Conservation (phyloP, 2,329 filamentous ascomycete genomes). For the Sporothrix globosa region DNA sequence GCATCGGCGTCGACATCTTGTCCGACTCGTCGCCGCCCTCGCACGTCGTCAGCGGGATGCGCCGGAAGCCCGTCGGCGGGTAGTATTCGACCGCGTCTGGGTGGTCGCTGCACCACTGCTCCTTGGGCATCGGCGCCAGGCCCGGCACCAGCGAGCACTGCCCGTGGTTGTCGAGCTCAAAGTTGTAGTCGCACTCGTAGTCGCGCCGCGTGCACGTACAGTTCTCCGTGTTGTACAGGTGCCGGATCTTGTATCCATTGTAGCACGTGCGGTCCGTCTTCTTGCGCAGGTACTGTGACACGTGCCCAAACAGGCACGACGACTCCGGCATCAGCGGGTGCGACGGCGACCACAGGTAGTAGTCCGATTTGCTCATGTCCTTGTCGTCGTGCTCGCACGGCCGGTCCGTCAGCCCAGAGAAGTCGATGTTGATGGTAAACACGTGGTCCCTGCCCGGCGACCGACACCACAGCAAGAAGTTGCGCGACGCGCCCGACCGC, state of each 20-base stretch:
- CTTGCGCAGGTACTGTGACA: constrained; percentile 88
- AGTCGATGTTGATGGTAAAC: constrained; percentile 83
- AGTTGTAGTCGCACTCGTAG: constrained; percentile 98
- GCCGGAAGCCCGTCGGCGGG: constrained; percentile 84
- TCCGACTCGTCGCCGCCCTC: constrained; percentile 74
- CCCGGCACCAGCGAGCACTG: constrained; percentile 77
- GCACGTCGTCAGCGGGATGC: constrained; percentile 88
- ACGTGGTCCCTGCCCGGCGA: constrained; percentile 50
- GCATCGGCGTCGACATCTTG: constrained; percentile 60
- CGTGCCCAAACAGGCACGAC: constrained; percentile 90
- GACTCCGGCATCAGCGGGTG: constrained; percentile 73
- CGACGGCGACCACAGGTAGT: constrained; percentile 82
- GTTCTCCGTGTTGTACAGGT: constrained; percentile 72
- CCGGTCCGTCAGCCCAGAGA: constrained; percentile 74
- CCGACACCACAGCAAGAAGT: constrained; percentile 86
- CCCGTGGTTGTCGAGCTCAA: constrained; percentile 74
- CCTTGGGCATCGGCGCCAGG: constrained; percentile 60
- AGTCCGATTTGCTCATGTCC: constrained; percentile 63
- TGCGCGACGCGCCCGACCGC: constrained; percentile 83
- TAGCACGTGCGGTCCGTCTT: constrained; percentile 77
- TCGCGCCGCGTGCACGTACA: constrained; percentile 84
- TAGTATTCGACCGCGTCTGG: constrained; percentile 76
- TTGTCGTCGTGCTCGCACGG: constrained; percentile 71
- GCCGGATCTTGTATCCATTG: constrained; percentile 73
- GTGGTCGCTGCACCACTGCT: constrained; percentile 60